These are phyloP conservation scores for Canavalia gladiata DNA, from an alignment of 306 rosid genomes.

Conservation along the genomic window DNA sequence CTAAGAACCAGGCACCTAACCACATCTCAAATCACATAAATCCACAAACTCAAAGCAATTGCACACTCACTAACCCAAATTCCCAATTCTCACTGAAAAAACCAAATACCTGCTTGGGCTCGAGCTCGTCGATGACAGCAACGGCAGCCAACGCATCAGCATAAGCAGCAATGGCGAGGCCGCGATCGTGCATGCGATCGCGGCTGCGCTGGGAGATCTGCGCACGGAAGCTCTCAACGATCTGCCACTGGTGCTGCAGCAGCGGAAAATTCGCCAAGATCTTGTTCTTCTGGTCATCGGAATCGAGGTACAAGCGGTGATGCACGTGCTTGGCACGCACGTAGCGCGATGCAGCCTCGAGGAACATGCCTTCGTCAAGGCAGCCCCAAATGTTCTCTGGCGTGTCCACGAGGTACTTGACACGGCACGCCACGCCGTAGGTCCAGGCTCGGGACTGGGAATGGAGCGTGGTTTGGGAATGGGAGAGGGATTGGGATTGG, in stretches of 20 bases:
- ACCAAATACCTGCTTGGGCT: conserved; percentile 66
- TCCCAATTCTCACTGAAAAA: conserved; percentile 7
- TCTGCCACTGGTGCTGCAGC: conserved; percentile 99
- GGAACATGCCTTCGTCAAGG: conserved; percentile 93
- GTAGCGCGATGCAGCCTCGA: conserved; percentile 86
- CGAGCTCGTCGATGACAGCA: conserved; percentile 79
- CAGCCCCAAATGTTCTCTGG: conserved; percentile 98
- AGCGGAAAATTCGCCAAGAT: conserved; percentile 78
- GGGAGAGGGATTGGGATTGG: conserved; percentile 48
- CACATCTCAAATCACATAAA: conserved; percentile 23
- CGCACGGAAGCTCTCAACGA: conserved; percentile 85
- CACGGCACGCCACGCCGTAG: conserved; percentile 85
- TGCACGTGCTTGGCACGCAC: conserved; percentile 88
- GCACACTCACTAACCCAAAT: conserved; percentile 24
- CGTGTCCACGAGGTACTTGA: conserved; percentile 92
- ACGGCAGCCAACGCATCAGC: conserved; percentile 93
- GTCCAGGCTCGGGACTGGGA: conserved; percentile 64
- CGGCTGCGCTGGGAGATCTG: conserved; percentile 98
- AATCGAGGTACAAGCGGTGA: conserved; percentile 46
- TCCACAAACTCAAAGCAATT: conserved; percentile 23
- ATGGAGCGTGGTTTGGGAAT: conserved; percentile 45
- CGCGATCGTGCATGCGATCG: conserved; percentile 79
- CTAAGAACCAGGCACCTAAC: conserved; percentile 27
- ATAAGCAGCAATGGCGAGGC: conserved; percentile 66
- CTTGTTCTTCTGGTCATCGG: conserved; percentile 49